phyloP scores from a whole-genome alignment of 768 basidiomycete species.

The Gloeostereum incarnatum region DNA sequence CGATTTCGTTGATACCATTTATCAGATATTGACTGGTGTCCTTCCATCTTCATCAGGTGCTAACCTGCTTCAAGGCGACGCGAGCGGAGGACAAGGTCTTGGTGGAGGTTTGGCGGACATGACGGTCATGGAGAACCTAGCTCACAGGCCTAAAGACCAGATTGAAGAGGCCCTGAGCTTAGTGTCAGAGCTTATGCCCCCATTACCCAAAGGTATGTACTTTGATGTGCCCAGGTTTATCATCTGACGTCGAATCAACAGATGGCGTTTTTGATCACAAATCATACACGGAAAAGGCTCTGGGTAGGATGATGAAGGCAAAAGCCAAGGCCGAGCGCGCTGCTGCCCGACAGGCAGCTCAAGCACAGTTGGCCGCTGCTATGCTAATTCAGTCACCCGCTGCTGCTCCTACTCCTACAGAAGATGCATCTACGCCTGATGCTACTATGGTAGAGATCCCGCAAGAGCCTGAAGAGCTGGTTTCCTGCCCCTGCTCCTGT shows the following conservation, averaged over 20 bases:
- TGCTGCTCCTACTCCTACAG: conserved; percentile 14
- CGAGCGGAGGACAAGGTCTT: conserved; percentile 61
- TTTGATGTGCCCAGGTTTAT: background rate
- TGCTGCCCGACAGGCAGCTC: conserved; percentile 50
- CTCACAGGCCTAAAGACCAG: conserved; percentile 94
- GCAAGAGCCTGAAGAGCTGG: conserved; percentile 32
- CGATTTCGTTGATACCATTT: conserved; percentile 85
- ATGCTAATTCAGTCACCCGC: conserved; percentile 16
- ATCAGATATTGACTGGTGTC: conserved; percentile 94
- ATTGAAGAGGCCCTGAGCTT: conserved; percentile 90
- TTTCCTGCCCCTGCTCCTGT: conserved; percentile 20
- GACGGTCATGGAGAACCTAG: conserved; percentile 96
- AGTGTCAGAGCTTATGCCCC: conserved; percentile 87
- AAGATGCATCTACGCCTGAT: conserved; percentile 18
- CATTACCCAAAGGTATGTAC: conserved; percentile 75
- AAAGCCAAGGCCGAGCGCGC: conserved; percentile 78
- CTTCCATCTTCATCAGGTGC: conserved; percentile 55
- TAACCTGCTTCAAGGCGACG: conserved; percentile 52
- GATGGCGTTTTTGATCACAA: conserved; percentile 96
- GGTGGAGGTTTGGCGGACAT: conserved; percentile 90
- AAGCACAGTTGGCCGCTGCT: conserved; percentile 17
- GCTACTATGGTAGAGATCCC: conserved; percentile 18
- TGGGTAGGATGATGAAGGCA: conserved; percentile 68
- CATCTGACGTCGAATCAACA: conserved; percentile 17
- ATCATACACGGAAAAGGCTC: conserved; percentile 78